Evolutionary conservation across 352 stramenopile genomes (phyloP), one percentile per base, ranked within the genome.

Genomic region (Phytophthora macrochlamydospora): DNA sequence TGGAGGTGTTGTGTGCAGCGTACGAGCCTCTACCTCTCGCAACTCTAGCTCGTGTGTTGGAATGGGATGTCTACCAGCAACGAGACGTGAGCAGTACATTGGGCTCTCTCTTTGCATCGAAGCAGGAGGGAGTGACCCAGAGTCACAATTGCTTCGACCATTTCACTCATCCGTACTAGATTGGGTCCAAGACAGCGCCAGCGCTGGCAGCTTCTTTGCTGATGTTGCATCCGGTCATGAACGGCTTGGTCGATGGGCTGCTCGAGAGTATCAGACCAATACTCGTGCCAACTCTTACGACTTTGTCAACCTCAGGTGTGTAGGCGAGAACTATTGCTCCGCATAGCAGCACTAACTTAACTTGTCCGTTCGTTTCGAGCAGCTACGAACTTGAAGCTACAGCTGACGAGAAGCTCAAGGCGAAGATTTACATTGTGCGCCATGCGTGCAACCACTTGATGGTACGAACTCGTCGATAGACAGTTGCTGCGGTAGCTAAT

Each of bases 111-210:
- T 93, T 35, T 86, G 67, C 51, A 65, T 91, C 29, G 80, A 87
- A 35, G 60, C 75, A 37, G 75, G 71, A 29, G 69, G 65, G 38
- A 50, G 83, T 33, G 49, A 69, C n/a, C 33, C 46, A 0, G 51
- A 68, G 12, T 60, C 59, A 18, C 59, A 76, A 29, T 3, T 66
- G 35, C 14, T 78, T 9, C 78, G 81, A n/a, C 81, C 85, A 30
- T 93, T 93, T 72, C 85, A 93, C 65, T 89, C 83, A 43, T 91
- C 83, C 2, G 85, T 93, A 37, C 52, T 87, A 2, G 81, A 91
- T 48, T 93, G 85, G 85, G 77, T 93, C 3, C 75, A 87, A 24
- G 83, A 93, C 13, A 56, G 67, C 11, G 71, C 55, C 9, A 80
- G 73, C 2, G 82, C 83, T 5, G 83, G 79, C 0, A 54, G 31